A percentile compares a stretch with the other conserved stretches of the same genome.
Evolutionary conservation across 805 yeast genomes (phyloP).

Genomic region (Suhomyces emberorum): DNA sequence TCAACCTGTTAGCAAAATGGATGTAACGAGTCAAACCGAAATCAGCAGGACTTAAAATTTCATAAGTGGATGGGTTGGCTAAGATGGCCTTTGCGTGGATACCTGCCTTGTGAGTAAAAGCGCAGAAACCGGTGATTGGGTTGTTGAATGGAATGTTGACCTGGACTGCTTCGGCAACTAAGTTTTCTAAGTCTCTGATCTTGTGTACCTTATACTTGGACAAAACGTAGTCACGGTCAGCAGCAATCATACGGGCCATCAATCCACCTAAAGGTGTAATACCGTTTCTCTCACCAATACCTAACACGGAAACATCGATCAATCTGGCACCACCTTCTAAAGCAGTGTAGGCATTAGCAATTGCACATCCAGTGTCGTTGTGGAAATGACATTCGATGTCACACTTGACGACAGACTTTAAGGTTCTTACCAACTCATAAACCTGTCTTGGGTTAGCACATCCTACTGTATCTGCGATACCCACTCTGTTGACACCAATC

Average conservation of each 20-base stretch:
- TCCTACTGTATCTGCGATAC: conserved; percentile 63
- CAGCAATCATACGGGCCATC: conserved; percentile 63
- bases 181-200: conserved; percentile 55
- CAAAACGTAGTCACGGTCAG: conserved; percentile 56
- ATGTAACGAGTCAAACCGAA: conserved; percentile 61
- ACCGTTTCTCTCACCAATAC: conserved; percentile 64
- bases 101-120: conserved; percentile 64
- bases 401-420: conserved; percentile 54
- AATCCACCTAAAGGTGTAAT: conserved; percentile 60
- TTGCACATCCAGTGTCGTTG: conserved; percentile 63
- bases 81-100: conserved; percentile 61
- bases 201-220: conserved; percentile 55
- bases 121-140: conserved; percentile 64
- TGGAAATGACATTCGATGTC: conserved; percentile 63
- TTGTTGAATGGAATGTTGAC: conserved; percentile 60
- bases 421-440: conserved; percentile 55
- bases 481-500: conserved; percentile 60
- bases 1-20: conserved; percentile 58
- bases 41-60: conserved; percentile 55
- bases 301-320: conserved; percentile 57
- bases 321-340: conserved; percentile 61
- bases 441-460: conserved; percentile 65
- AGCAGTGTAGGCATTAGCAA: conserved; percentile 62
- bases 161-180: conserved; percentile 58
- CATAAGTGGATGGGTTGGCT: conserved; percentile 63